Conservation (phyloP, 352 stramenopile genomes). For the Phytophthora sp. region DNA sequence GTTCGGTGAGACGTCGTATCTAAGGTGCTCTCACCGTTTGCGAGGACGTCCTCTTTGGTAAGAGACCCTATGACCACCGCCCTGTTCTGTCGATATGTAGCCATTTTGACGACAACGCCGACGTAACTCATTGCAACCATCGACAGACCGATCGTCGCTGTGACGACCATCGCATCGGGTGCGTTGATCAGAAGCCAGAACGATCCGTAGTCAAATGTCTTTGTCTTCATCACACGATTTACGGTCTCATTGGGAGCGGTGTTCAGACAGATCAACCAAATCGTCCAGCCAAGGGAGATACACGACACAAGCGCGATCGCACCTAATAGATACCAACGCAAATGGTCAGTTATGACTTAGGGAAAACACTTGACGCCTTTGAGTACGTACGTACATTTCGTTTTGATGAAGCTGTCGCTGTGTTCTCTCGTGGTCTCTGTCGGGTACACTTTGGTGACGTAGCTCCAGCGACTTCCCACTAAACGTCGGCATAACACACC, state of each 20-base stretch:
- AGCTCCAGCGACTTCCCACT: too few species aligned
- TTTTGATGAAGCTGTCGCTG: not conserved
- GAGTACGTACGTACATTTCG: too few species aligned
- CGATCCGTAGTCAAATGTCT: slow-evolving; percentile 31
- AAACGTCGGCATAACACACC: too few species aligned
- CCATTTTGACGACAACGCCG: slow-evolving; percentile 11
- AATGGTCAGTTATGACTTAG: too few species aligned
- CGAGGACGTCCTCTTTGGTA: too few species aligned
- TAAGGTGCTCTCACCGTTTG: too few species aligned
- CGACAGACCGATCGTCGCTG: slow-evolving; percentile 7
- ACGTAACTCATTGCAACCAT: slow-evolving; percentile 15
- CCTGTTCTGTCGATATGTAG: too few species aligned
- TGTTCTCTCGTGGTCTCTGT: too few species aligned
- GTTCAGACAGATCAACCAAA: slow-evolving; percentile 34
- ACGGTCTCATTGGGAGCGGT: slow-evolving; percentile 25
- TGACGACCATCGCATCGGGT: not conserved
- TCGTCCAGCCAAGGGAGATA: slow-evolving; percentile 23
- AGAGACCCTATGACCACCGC: too few species aligned
- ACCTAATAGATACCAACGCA: not conserved
- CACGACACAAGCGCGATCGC: not conserved
- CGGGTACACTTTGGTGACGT: too few species aligned
- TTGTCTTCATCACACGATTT: slow-evolving; percentile 37
- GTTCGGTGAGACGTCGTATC: too few species aligned
- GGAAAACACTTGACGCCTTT: too few species aligned
- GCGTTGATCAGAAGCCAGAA: slow-evolving; percentile 36